phyloP scores from a whole-genome alignment of 345 rosid species.

The Lepidium sativum region DNA sequence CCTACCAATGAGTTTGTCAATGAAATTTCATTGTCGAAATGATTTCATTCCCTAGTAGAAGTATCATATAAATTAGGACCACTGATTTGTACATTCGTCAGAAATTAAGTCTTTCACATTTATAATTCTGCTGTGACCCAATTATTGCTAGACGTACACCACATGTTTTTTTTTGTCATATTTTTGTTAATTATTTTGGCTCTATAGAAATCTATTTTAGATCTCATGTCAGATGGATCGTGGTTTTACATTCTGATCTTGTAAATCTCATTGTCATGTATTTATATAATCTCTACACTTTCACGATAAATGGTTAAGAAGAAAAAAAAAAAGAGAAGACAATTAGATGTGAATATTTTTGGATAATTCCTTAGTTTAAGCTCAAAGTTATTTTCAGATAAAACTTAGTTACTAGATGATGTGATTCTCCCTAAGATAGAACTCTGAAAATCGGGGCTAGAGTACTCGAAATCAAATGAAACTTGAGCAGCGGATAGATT shows the following conservation, averaged over 20 bases:
- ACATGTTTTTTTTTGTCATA: slow-evolving; percentile 17
- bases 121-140: slow-evolving; percentile 30
- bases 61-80: slow-evolving; percentile 38
- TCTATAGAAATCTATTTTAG: slow-evolving; percentile 3
- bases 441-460: no score
- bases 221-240: slow-evolving; percentile 13
- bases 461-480: no score
- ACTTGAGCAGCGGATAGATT: no score
- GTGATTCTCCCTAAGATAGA: no score
- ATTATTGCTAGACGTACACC: slow-evolving; percentile 29
- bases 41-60: slow-evolving; percentile 33
- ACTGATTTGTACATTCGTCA: slow-evolving; percentile 31
- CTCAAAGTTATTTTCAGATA: no score
- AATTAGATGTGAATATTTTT: neutral
- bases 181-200: slow-evolving; percentile 3
- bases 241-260: neutral
- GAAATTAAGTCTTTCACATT: slow-evolving; percentile 30
- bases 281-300: neutral
- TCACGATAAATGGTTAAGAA: neutral
- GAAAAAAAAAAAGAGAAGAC: neutral
- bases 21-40: slow-evolving; percentile 28
- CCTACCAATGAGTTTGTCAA: no score
- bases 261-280: neutral
- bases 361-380: no score
- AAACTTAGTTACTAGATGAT: no score